phyloP scores from a whole-genome alignment of 139 green algal species.

The Chlorella sp. region DNA sequence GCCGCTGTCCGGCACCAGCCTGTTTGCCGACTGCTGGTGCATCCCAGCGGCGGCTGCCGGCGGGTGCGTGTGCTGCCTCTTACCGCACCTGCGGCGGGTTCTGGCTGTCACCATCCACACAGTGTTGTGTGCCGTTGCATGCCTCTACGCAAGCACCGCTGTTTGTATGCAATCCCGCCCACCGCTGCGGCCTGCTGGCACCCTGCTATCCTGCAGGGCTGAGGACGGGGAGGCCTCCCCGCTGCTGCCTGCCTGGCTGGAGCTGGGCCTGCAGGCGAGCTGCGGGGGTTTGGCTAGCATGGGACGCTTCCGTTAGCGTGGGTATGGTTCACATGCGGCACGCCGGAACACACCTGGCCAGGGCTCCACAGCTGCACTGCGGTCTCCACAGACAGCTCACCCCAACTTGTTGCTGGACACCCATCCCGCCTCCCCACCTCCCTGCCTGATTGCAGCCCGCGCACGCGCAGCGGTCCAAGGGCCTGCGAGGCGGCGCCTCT shows the following conservation, averaged over 20 bases:
- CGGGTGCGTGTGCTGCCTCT: neutral
- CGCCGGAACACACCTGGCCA: no score
- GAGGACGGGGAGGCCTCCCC: conserved; percentile 64
- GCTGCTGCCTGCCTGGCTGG: conserved; percentile 81
- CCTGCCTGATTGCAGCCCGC: no score
- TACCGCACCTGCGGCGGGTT: no score
- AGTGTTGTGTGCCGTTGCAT: no score
- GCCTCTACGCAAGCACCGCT: no score
- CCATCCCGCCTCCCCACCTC: neutral
- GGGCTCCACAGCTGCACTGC: neutral
- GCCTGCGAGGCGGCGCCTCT: conserved; percentile 57
- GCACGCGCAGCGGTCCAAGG: conserved; percentile 14
- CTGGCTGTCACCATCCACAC: no score
- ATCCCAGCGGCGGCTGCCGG: conserved; percentile 14
- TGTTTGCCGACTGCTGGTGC: conserved; percentile 33
- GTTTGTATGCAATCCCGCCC: no score
- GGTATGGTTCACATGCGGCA: no score
- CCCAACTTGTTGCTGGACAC: neutral
- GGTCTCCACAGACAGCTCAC: neutral
- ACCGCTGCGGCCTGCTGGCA: no score
- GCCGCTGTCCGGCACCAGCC: conserved; percentile 20
- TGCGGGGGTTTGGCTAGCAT: no score
- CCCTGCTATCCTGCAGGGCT: neutral
- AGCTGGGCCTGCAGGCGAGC: conserved; percentile 69
- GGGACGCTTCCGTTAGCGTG: no score